Evolutionary conservation across 148 eudicot species (phyloP).

Genomic region (Heliamphora exappendiculata): DNA sequence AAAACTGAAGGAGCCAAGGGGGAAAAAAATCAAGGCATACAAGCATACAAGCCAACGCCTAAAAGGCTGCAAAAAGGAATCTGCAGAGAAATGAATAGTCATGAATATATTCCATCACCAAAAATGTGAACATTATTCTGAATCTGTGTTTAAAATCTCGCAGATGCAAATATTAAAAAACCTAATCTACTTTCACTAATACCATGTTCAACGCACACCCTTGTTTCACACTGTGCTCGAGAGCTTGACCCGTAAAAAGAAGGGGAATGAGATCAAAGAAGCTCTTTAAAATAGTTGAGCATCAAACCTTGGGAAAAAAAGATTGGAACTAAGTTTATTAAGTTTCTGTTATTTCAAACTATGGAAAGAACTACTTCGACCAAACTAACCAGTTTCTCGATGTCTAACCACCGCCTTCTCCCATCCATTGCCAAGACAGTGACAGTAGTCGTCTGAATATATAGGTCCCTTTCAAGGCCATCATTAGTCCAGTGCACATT

Average conservation of each 20-base stretch:
- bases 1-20: not conserved
- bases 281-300: not conserved
- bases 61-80: not conserved
- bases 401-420: conserved; percentile 93
- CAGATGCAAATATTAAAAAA: too few species aligned
- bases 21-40: not conserved
- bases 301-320: conserved; percentile 8
- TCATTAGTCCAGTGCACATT: conserved; percentile 63
- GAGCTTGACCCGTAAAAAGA: not conserved
- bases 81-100: not conserved
- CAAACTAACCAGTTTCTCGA: conserved; percentile 80
- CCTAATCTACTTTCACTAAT: too few species aligned
- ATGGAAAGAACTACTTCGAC: conserved; percentile 7
- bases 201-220: not conserved
- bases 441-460: conserved; percentile 67
- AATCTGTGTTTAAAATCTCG: not conserved
- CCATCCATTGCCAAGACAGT: conserved; percentile 97
- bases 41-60: conserved; percentile 4
- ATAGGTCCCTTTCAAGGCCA: conserved; percentile 81
- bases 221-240: not conserved
- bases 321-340: not conserved
- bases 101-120: not conserved
- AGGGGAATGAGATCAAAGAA: not conserved
- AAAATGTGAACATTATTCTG: not conserved
- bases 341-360: not conserved